These are phyloP conservation scores for Epicoccum nigrum DNA, from an alignment of 2,329 filamentous ascomycete genomes.

Conservation along the genomic window DNA sequence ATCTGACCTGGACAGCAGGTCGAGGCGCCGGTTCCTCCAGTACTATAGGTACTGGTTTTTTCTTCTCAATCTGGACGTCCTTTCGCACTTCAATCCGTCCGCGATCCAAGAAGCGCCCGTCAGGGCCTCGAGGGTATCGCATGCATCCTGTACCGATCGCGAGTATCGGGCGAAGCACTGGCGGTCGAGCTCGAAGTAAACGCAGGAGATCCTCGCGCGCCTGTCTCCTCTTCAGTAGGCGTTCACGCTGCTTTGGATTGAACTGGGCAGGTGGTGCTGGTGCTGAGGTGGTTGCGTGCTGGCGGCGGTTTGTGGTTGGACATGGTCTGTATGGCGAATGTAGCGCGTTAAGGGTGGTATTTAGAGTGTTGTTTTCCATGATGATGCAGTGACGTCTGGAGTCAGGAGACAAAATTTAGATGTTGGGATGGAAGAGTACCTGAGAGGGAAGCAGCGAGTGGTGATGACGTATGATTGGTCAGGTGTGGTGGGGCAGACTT, in stretches of 20 bases:
- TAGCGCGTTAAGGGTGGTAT: too few species aligned
- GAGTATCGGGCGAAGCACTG: not conserved
- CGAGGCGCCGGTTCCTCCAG: too few species aligned
- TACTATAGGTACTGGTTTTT: too few species aligned
- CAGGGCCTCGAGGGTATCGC: not conserved
- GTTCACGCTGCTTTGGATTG: not conserved
- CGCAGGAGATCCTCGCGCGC: not conserved
- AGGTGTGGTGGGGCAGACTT: not conserved
- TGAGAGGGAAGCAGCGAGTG: not conserved
- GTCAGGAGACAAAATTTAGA: too few species aligned
- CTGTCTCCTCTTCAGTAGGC: not conserved
- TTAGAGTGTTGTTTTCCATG: too few species aligned
- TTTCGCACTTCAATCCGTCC: not conserved
- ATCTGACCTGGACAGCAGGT: too few species aligned
- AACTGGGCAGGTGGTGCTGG: not conserved
- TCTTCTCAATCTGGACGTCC: too few species aligned
- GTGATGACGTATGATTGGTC: conserved; percentile 1
- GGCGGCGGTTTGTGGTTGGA: not conserved
- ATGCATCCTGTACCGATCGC: not conserved
- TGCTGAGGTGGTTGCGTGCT: not conserved
- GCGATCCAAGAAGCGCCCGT: not conserved
- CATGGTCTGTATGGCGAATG: too few species aligned
- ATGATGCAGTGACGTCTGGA: too few species aligned
- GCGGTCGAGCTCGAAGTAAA: not conserved
- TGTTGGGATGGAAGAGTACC: too few species aligned